A percentile compares a stretch with the other conserved stretches of the same genome.
Conservation (phyloP, 371 early-diverging fungal genomes). For the Lichtheimia corymbifera region DNA sequence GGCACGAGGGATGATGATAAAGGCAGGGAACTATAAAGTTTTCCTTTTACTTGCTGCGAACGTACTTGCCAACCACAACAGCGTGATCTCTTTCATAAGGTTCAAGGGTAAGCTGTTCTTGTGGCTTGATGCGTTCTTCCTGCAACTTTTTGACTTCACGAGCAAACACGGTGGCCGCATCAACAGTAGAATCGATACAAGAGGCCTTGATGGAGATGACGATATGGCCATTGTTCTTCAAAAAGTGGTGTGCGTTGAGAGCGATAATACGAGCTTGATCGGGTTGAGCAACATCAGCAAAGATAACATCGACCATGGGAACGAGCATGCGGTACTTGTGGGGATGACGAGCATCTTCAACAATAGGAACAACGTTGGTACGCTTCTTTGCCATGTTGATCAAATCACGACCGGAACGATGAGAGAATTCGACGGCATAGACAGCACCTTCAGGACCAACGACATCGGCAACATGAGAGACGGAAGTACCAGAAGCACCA, state of each 20-base stretch:
- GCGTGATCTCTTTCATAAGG: constrained; percentile 99
- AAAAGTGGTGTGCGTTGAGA: constrained; percentile 98
- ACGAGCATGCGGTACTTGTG: constrained; percentile 99
- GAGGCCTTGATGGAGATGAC: constrained; percentile 99
- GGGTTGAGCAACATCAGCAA: constrained; percentile 99
- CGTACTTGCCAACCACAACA: constrained; percentile 95
- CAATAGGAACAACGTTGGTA: constrained; percentile 99
- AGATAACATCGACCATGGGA: constrained; percentile 99
- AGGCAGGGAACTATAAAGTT: no score
- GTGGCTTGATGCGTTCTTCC: constrained; percentile 98
- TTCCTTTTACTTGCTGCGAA: constrained; percentile 56
- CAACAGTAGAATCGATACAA: constrained; percentile 99
- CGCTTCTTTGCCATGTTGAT: constrained; percentile 99
- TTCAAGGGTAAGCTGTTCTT: constrained; percentile 99
- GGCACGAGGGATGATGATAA: no score
- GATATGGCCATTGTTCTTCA: constrained; percentile 98
- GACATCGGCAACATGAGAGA: constrained; percentile 99
- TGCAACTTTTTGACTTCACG: constrained; percentile 98
- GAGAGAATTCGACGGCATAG: constrained; percentile 99
- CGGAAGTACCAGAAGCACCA: constrained; percentile 98
- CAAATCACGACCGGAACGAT: constrained; percentile 99
- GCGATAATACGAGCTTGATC: constrained; percentile 99
- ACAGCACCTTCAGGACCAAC: constrained; percentile 98
- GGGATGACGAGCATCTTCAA: constrained; percentile 99
- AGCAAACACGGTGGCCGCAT: constrained; percentile 98